A percentile compares a stretch with the other conserved stretches of the same genome.
Evolutionary conservation across 257 asterid genomes (phyloP).

Genomic region (Handroanthus guayacan): DNA sequence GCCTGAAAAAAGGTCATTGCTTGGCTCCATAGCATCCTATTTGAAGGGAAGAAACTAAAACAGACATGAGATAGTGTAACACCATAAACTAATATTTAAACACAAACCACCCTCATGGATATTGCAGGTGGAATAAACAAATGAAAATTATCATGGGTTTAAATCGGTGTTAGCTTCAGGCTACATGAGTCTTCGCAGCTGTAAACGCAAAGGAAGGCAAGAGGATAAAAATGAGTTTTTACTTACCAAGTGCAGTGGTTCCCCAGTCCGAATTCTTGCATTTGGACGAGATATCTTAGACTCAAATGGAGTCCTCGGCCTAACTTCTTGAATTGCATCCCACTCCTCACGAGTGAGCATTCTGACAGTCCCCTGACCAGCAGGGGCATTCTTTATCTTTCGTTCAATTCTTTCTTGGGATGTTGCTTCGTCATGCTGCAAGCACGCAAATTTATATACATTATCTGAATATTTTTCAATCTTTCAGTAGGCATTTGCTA

Average conservation of each 20-base stretch:
- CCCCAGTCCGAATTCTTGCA: slow-evolving; percentile 64
- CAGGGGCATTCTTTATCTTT: slow-evolving; percentile 83
- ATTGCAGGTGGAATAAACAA: not conserved
- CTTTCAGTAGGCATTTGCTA: not conserved
- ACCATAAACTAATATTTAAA: not conserved
- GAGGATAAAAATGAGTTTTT: not conserved
- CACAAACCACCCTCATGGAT: not conserved
- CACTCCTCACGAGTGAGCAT: slow-evolving; percentile 94
- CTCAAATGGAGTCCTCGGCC: slow-evolving; percentile 92
- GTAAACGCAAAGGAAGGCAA: not conserved
- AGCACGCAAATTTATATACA: slow-evolving; percentile 25
- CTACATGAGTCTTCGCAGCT: not conserved
- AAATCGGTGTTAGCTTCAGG: not conserved
- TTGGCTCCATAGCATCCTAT: too few relatives aligned
- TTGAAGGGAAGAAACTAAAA: not conserved
- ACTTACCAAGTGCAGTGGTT: slow-evolving; percentile 57
- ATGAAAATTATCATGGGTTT: not conserved
- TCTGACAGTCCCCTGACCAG: slow-evolving; percentile 90
- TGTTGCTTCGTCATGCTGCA: slow-evolving; percentile 78
- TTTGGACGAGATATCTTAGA: slow-evolving; percentile 83
- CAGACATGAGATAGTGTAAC: not conserved
- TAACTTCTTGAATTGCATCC: slow-evolving; percentile 72
- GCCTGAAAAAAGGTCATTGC: too few relatives aligned
- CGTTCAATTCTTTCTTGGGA: slow-evolving; percentile 77
- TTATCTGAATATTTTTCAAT: not conserved